Evolutionary conservation across 1,284 basidiomycete genomes (phyloP), one percentile per base, ranked within the genome.

Genomic region (Ustilago shanxiensis): DNA sequence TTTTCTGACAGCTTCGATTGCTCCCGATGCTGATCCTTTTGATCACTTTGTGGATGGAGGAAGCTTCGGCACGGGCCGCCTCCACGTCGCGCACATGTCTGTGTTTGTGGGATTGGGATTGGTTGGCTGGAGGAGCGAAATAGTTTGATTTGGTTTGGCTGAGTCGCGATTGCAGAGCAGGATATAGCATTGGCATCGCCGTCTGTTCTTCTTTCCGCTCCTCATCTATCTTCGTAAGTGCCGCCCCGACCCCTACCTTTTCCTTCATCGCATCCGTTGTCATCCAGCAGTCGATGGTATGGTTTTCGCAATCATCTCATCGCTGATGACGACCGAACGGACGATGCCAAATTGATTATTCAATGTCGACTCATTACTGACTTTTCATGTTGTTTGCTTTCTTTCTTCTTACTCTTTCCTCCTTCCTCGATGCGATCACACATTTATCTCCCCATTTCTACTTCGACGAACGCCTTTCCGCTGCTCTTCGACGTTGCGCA

Each of bases 201-300:
- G 44, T 55, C 28, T 11, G 11, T 33, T 39, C 66, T 55, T 6
- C 1, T 26, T 28, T 22, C 16, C 39, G 29, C 29, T 60, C 67
- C 54, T 56, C 54, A 77, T 70, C 67, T 67, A 67, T 77, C 58
- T 77, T 59, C 71, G 75, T 74, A 64, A 71, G 75, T 77, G 52
- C 49, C n/a, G 45, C 47, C 18, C 26, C 13, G 37, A 26, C 64
- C 75, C 64, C 44, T 31, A 65, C 26, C 41, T 54, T 33, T 54
- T 47, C 13, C 16, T 41, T 26, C 56, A 10, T 49, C 29, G 14
- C 51, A 62, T 49, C 29, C 20, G 29, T 6, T n/a, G 5, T 49
- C 24, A 26, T 49, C 3, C 24, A 26, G 26, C 3, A 14, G 47
- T 14, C 24, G 28, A 16, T 26, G 47, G 6, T 16, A 44, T 44